Conservation (phyloP, 2,329 filamentous ascomycete species). For the Emergomyces pasteurianus region DNA sequence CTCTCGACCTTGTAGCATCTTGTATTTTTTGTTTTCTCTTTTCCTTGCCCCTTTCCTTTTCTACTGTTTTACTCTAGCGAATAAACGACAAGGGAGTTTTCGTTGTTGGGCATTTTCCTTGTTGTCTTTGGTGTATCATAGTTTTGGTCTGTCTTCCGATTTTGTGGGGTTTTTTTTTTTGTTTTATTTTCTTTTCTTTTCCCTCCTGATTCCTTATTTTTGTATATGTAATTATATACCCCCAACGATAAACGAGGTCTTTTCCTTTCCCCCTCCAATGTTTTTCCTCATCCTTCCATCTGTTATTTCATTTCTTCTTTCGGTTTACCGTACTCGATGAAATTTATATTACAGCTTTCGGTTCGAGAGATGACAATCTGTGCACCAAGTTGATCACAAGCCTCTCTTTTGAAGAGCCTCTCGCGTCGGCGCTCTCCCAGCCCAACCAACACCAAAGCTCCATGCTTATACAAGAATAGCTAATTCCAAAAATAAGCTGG, state of each 20-base stretch:
- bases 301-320: too few relatives aligned
- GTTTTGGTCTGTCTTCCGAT: too few relatives aligned
- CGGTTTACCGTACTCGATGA: too few relatives aligned
- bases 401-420: background rate
- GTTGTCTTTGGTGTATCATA: background rate
- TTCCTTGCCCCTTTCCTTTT: too few relatives aligned
- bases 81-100: too few relatives aligned
- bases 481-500: slow-evolving; percentile 60
- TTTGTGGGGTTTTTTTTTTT: too few relatives aligned
- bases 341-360: too few relatives aligned
- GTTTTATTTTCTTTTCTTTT: too few relatives aligned
- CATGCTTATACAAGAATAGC: slow-evolving; percentile 46
- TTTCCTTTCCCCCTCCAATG: too few relatives aligned
- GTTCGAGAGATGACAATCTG: slow-evolving; percentile 58
- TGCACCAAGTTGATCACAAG: slow-evolving; percentile 68
- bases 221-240: background rate
- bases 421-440: background rate
- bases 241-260: background rate
- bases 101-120: background rate
- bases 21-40: background rate
- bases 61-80: too few relatives aligned
- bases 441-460: background rate
- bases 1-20: background rate
- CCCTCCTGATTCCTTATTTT: background rate
- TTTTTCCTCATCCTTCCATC: background rate